Conservation (phyloP, 139 green algal genomes). For the Coccomyxa sp. region DNA sequence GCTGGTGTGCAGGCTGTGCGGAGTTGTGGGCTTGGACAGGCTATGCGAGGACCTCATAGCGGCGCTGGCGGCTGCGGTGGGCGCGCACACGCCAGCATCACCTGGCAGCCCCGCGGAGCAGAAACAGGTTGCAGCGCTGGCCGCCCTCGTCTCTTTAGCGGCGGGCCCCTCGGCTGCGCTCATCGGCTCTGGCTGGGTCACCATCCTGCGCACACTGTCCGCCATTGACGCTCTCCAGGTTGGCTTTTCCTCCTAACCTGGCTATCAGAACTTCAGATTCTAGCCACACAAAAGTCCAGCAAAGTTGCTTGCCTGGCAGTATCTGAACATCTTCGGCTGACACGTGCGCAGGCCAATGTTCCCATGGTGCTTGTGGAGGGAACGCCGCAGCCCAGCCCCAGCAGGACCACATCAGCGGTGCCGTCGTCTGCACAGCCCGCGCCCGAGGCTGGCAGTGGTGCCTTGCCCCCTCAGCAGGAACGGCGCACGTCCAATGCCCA, state of each 20-base stretch:
- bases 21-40: slow-evolving; percentile 40
- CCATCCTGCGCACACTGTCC: slow-evolving; percentile 65
- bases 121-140: slow-evolving; percentile 64
- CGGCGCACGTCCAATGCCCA: not conserved
- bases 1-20: not conserved
- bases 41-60: slow-evolving; percentile 47
- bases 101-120: slow-evolving; percentile 18
- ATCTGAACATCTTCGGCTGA: not conserved
- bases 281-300: too few species aligned
- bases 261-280: too few species aligned
- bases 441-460: not conserved
- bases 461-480: not conserved
- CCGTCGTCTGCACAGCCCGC: not conserved
- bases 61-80: slow-evolving; percentile 36
- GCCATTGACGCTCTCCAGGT: slow-evolving; percentile 63
- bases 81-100: slow-evolving; percentile 11
- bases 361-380: too few species aligned
- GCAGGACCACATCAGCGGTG: too few species aligned
- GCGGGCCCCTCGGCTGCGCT: slow-evolving; percentile 50
- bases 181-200: slow-evolving; percentile 69
- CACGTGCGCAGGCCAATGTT: too few species aligned
- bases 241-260: not conserved
- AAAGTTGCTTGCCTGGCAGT: not conserved
- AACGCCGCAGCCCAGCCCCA: too few species aligned
- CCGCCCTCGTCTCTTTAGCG: slow-evolving; percentile 52